Evolutionary conservation across 139 green algal species (phyloP).

Genomic region (Coelastrella sp.): DNA sequence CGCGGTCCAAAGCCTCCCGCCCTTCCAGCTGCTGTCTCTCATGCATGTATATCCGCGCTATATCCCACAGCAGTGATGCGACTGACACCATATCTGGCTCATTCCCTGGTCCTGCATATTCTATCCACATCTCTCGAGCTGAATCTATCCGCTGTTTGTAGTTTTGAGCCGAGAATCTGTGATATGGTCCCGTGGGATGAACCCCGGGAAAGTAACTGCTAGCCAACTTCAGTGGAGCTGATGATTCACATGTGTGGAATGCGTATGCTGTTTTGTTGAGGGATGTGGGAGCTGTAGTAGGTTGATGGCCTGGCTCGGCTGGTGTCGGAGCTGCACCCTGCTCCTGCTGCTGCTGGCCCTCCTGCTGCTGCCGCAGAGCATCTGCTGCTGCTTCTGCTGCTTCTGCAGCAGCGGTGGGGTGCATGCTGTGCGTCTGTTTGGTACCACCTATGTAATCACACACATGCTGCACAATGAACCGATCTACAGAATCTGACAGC

Average conservation of each 20-base stretch:
- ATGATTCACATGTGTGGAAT: neutral
- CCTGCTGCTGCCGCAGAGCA: conserved; percentile 22
- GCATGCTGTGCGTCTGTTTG: conserved; percentile 32
- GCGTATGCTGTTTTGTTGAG: conserved; percentile 31
- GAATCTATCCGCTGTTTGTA: conserved; percentile 29
- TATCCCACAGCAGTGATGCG: conserved; percentile 48
- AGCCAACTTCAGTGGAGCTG: conserved; percentile 20
- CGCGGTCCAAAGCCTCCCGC: neutral
- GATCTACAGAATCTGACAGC: conserved; percentile 56
- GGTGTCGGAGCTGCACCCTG: neutral
- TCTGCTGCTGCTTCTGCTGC: conserved; percentile 18
- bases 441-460: conserved; percentile 36
- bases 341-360: conserved; percentile 12
- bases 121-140: conserved; percentile 22
- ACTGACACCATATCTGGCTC: conserved; percentile 32
- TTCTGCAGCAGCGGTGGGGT: conserved; percentile 22
- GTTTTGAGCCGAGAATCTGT: conserved; percentile 27
- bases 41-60: conserved; percentile 47
- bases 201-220: conserved; percentile 56
- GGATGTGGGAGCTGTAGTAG: neutral
- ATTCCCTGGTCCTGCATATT: conserved; percentile 1
- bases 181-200: conserved; percentile 48
- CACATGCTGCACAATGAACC: conserved; percentile 46
- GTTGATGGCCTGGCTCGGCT: conserved; percentile 14
- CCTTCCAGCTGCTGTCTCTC: conserved; percentile 29